These are phyloP conservation scores for Abrus pulchellus DNA, from an alignment of 306 rosid genomes.

Conservation along the genomic window DNA sequence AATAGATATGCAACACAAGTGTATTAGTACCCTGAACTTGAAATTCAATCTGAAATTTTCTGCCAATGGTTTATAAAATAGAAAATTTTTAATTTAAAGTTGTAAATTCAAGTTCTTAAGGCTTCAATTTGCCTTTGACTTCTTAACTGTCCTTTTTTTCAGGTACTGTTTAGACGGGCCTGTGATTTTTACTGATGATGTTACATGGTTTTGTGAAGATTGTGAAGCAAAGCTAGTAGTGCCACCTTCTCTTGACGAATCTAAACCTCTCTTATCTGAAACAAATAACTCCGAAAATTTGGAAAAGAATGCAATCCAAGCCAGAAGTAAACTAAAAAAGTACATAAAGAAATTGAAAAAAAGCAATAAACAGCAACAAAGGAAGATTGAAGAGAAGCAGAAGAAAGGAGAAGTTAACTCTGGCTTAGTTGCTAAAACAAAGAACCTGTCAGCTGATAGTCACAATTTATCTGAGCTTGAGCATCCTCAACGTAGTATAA, in stretches of 20 bases:
- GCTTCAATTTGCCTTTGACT: conserved; percentile 22
- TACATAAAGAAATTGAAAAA: conserved; percentile 17
- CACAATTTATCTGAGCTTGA: conserved; percentile 12
- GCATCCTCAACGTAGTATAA: conserved; percentile 40
- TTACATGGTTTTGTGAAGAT: conserved; percentile 80
- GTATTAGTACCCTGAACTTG: not conserved
- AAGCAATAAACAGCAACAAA: not conserved
- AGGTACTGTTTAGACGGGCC: conserved; percentile 75
- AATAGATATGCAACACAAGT: not conserved
- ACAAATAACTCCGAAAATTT: not conserved
- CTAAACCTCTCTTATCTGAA: conserved; percentile 25
- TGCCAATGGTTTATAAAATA: not conserved
- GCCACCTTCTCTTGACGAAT: conserved; percentile 39
- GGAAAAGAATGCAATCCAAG: conserved; percentile 34
- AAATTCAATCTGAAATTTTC: not conserved
- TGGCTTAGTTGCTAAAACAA: conserved; percentile 30
- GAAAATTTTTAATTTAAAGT: conserved; percentile 24
- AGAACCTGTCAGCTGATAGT: conserved; percentile 26
- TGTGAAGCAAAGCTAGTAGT: conserved; percentile 56
- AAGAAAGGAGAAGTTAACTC: conserved; percentile 26
- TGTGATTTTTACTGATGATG: conserved; percentile 45
- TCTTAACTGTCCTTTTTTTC: conserved; percentile 20
- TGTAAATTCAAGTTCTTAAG: conserved; percentile 5
- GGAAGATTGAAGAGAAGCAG: conserved; percentile 36
- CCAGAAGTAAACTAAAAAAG: conserved; percentile 5